Conservation (phyloP, 2,329 filamentous ascomycete species). For the Aspergillus phoenicis region DNA sequence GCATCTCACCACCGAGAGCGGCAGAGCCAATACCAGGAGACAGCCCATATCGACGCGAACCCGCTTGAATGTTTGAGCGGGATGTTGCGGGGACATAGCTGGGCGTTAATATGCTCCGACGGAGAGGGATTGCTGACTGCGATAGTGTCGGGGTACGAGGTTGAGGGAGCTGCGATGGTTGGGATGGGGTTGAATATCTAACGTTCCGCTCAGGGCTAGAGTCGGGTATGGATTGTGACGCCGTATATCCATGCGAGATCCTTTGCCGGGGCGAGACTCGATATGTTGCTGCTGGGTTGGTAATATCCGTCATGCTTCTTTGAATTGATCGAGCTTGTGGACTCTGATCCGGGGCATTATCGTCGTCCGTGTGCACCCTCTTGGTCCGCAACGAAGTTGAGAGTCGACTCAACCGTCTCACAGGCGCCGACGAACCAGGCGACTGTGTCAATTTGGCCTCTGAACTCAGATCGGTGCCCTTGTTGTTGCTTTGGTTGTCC, state of each 20-base stretch:
- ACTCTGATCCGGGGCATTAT: conserved; percentile 32
- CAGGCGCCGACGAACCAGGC: conserved; percentile 29
- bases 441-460: conserved; percentile 18
- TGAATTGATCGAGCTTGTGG: conserved; percentile 42
- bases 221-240: conserved; percentile 29
- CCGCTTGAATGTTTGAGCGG: conserved; percentile 45
- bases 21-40: conserved; percentile 20
- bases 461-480: conserved; percentile 8
- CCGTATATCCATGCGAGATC: conserved; percentile 31
- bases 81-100: conserved; percentile 40
- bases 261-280: conserved; percentile 39
- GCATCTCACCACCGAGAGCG: conserved; percentile 20
- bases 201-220: conserved; percentile 27
- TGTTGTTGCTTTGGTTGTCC: conserved; percentile 13
- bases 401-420: conserved; percentile 43
- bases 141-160: conserved; percentile 35
- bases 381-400: conserved; percentile 44
- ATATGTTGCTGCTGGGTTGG: conserved; percentile 31
- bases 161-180: conserved; percentile 28
- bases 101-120: conserved; percentile 39
- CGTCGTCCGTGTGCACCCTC: conserved; percentile 42
- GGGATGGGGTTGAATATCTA: conserved; percentile 26
- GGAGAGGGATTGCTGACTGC: conserved; percentile 41
- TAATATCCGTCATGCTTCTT: conserved; percentile 47
- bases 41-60: conserved; percentile 43